Percentiles rank a stretch among this genome's conserved stretches.
These are phyloP conservation scores for Ricinus communis DNA, from an alignment of 345 rosid genomes.

Conservation along the genomic window DNA sequence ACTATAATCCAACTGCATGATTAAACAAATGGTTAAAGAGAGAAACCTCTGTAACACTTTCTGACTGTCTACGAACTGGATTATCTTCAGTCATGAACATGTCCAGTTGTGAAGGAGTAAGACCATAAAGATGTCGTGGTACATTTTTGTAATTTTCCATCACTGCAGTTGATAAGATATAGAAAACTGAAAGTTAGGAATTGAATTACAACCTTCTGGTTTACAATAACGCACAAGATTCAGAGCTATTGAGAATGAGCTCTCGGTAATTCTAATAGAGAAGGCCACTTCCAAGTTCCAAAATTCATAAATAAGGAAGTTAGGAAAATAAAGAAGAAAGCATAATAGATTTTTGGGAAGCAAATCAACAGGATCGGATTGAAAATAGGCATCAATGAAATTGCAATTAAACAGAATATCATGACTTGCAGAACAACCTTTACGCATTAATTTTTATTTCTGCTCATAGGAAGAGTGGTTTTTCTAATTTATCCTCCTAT, in stretches of 20 bases:
- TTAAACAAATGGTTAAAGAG: conserved; percentile 16
- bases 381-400: too few relatives aligned
- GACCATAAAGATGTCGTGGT: conserved; percentile 78
- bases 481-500: background rate
- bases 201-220: background rate
- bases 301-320: too few relatives aligned
- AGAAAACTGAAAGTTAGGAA: conserved; percentile 7
- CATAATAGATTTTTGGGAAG: too few relatives aligned
- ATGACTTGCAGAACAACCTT: too few relatives aligned
- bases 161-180: conserved; percentile 44
- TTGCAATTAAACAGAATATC: too few relatives aligned
- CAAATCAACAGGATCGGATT: too few relatives aligned
- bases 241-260: background rate
- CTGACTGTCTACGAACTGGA: conserved; percentile 61
- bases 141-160: conserved; percentile 78
- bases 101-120: conserved; percentile 72
- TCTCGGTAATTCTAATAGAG: conserved; percentile 2
- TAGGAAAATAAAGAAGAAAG: too few relatives aligned
- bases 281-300: background rate
- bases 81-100: conserved; percentile 92
- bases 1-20: conserved; percentile 5
- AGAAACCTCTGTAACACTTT: conserved; percentile 67
- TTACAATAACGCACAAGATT: background rate
- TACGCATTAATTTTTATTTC: too few relatives aligned
- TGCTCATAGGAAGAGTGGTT: too few relatives aligned